A percentile compares a stretch with the other conserved stretches of the same genome.
These are phyloP conservation scores for Daldinia caldariorum DNA, from an alignment of 495 filamentous ascomycete species.

Conservation along the genomic window DNA sequence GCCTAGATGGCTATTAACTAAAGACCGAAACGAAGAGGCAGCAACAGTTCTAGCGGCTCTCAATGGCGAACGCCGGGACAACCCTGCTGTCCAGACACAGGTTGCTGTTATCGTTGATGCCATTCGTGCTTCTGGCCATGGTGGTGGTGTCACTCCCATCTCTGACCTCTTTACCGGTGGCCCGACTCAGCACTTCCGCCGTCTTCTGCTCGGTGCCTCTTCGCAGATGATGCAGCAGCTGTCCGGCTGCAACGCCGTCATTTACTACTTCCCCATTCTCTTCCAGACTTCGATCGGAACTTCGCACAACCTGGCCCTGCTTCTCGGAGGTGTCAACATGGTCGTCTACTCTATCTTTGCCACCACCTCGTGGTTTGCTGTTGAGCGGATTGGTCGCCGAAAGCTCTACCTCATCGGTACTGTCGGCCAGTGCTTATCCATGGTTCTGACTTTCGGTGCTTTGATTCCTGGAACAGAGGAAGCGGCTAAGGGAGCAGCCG, in stretches of 20 bases:
- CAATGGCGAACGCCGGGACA: constrained; percentile 65
- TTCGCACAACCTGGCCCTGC: constrained; percentile 62
- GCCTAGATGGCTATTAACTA: constrained; percentile 76
- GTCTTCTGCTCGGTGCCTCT: constrained; percentile 68
- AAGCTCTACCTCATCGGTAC: constrained; percentile 77
- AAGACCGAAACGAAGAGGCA: constrained; percentile 73
- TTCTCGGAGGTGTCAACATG: constrained; percentile 83
- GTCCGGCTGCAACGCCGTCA: constrained; percentile 73
- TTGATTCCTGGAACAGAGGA: constrained; percentile 66
- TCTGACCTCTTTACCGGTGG: constrained; percentile 68
- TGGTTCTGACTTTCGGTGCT: constrained; percentile 77
- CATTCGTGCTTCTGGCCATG: constrained; percentile 69
- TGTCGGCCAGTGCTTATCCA: constrained; percentile 72
- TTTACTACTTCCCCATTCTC: constrained; percentile 1
- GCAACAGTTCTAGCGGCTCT: constrained; percentile 76
- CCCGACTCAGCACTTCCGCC: constrained; percentile 72
- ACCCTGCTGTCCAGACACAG: constrained; percentile 65
- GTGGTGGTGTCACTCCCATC: constrained; percentile 62
- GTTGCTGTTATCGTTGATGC: constrained; percentile 71
- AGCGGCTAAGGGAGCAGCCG: constrained; percentile 74
- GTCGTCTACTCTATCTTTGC: constrained; percentile 81
- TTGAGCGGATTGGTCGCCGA: constrained; percentile 77
- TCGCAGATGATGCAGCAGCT: constrained; percentile 80
- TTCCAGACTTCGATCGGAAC: constrained; percentile 43
- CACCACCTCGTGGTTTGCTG: constrained; percentile 82